Percentiles rank a stretch among this genome's conserved stretches.
Conservation (phyloP, 1,139 yeast species). For the Kodamaea alishanica region DNA sequence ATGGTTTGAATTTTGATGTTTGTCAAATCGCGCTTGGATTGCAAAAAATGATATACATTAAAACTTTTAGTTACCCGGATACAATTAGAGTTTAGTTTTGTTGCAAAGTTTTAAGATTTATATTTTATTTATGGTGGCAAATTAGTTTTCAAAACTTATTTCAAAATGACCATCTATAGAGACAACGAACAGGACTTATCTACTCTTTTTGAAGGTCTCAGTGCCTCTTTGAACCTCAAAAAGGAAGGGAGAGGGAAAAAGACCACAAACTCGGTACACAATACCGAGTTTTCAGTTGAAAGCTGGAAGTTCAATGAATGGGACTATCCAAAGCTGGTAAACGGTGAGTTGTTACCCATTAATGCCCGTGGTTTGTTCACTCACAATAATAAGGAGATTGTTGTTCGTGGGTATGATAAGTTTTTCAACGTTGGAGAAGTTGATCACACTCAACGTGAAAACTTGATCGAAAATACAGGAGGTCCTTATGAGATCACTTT, state of each 20-base stretch:
- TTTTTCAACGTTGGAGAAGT: constrained; percentile 82
- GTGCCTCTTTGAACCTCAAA: constrained; percentile 17
- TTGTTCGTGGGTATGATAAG: constrained; percentile 89
- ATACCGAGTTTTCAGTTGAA: constrained; percentile 19
- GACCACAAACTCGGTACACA: constrained; percentile 16
- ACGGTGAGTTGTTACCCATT: constrained; percentile 54
- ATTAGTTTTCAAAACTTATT: too few species aligned
- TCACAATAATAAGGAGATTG: constrained; percentile 42
- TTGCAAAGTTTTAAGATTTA: too few species aligned
- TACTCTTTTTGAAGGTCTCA: constrained; percentile 5
- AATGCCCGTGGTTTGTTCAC: constrained; percentile 88
- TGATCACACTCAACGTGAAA: constrained; percentile 46
- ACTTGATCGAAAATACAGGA: constrained; percentile 42
- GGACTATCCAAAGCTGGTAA: constrained; percentile 60
- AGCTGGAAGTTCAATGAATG: constrained; percentile 87
- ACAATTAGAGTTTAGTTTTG: too few species aligned
- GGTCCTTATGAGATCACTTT: constrained; percentile 83
- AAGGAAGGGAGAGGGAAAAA: constrained; percentile 24
- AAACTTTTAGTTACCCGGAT: too few species aligned
- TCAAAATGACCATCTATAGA: too few species aligned
- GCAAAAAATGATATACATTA: too few species aligned
- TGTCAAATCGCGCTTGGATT: too few species aligned
- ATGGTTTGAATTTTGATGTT: too few species aligned
- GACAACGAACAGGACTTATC: too few species aligned
- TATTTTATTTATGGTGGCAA: too few species aligned